These are phyloP conservation scores for Nyssa sinensis DNA, from an alignment of 148 eudicot genomes.

Conservation along the genomic window DNA sequence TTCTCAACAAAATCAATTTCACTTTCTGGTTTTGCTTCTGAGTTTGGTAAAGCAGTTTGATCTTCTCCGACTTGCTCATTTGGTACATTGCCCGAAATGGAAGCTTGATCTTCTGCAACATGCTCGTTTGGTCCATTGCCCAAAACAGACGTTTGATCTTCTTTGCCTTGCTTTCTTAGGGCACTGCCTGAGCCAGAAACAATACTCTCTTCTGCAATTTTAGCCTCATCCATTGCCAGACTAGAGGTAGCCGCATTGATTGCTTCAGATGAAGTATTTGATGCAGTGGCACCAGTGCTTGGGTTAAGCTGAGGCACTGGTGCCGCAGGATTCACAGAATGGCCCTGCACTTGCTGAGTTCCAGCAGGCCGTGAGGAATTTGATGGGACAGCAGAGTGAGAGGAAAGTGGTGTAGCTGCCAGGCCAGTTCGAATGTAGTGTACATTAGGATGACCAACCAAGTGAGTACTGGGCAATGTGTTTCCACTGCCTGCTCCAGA, in stretches of 20 bases:
- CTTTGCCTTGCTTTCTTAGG: too few species aligned
- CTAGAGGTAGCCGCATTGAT: constrained; percentile 7
- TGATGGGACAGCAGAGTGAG: constrained; percentile 20
- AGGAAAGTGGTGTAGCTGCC: constrained; percentile 28
- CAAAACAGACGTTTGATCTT: constrained; percentile 11
- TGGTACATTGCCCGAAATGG: constrained; percentile 4
- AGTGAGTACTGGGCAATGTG: constrained; percentile 32
- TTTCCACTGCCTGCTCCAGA: constrained; percentile 25
- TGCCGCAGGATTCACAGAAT: constrained; percentile 26
- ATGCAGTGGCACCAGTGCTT: constrained; percentile 6
- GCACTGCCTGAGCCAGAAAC: constrained; percentile 6
- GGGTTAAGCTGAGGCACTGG: constrained; percentile 26
- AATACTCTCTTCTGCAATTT: not conserved
- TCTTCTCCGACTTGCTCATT: constrained; percentile 12
- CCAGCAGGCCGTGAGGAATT: constrained; percentile 28
- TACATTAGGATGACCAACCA: constrained; percentile 39
- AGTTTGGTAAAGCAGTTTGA: constrained; percentile 16
- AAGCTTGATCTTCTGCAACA: constrained; percentile 19
- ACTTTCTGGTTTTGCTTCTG: constrained; percentile 6
- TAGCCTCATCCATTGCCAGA: constrained; percentile 15
- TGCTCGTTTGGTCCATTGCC: constrained; percentile 17
- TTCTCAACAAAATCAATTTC: not conserved
- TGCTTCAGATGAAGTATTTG: constrained; percentile 8
- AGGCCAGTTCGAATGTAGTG: constrained; percentile 56
- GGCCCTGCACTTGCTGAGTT: constrained; percentile 38